Evolutionary conservation across 495 filamentous ascomycete genomes (phyloP).

Genomic region (Annulohypoxylon bovei): DNA sequence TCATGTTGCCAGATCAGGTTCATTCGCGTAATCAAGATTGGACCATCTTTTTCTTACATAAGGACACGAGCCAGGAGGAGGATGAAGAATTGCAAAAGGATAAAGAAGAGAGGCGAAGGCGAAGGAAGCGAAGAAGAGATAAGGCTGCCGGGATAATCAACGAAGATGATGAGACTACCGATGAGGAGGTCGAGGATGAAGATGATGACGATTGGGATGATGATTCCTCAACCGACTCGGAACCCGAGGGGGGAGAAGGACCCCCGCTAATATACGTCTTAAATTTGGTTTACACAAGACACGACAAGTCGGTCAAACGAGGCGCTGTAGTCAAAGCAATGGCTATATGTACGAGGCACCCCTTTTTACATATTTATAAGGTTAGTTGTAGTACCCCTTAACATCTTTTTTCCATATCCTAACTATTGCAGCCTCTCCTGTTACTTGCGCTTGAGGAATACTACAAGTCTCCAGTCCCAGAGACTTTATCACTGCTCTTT

Average conservation of each 20-base stretch:
- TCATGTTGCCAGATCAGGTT: constrained; percentile 98
- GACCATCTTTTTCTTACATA: constrained; percentile 99
- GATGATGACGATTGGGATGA: constrained; percentile 67
- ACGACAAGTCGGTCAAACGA: constrained; percentile 89
- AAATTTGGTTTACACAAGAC: constrained; percentile 97
- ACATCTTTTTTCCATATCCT: constrained; percentile 27
- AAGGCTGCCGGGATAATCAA: constrained; percentile 65
- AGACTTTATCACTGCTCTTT: constrained; percentile 90
- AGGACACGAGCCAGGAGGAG: constrained; percentile 83
- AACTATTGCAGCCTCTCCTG: constrained; percentile 76
- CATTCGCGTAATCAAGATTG: constrained; percentile 96
- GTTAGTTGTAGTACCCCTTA: constrained; percentile 54
- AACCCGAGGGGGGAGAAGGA: constrained; percentile 74
- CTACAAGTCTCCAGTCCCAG: constrained; percentile 89
- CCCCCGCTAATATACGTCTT: constrained; percentile 97
- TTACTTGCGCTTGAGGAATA: constrained; percentile 97
- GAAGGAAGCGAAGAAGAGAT: constrained; percentile 55
- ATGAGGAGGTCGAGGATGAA: constrained; percentile 55
- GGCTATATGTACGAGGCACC: constrained; percentile 98
- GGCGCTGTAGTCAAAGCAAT: constrained; percentile 97
- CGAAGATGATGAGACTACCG: constrained; percentile 57
- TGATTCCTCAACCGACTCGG: constrained; percentile 63
- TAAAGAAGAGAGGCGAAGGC: constrained; percentile 62
- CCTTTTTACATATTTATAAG: constrained; percentile 99
- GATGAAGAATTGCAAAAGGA: constrained; percentile 68